Percentiles rank a stretch among this genome's conserved stretches.
Conservation (phyloP, 768 basidiomycete genomes). For the Pisolithus orientalis region DNA sequence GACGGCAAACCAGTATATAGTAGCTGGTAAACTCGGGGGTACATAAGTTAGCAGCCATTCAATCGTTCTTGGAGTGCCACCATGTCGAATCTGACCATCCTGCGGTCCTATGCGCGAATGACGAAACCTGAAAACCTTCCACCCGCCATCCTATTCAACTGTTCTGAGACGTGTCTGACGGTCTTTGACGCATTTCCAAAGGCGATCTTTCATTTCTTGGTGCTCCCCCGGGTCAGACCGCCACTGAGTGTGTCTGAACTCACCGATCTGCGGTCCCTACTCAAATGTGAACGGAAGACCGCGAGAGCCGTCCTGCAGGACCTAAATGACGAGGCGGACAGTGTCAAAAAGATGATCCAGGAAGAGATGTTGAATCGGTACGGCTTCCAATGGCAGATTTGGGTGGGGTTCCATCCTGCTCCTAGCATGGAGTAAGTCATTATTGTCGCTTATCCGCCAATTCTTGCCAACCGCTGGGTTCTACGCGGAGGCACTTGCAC, state of each 20-base stretch:
- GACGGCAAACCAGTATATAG: neutral
- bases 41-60: too few relatives aligned
- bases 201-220: conserved; percentile 81
- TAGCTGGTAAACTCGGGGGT: neutral
- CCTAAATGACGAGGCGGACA: conserved; percentile 51
- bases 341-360: conserved; percentile 54
- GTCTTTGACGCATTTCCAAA: conserved; percentile 78
- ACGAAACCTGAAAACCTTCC: conserved; percentile 49
- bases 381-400: conserved; percentile 71
- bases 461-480: neutral
- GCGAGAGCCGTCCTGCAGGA: conserved; percentile 49
- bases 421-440: conserved; percentile 78
- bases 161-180: conserved; percentile 50
- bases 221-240: conserved; percentile 57
- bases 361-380: conserved; percentile 75
- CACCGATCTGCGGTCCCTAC: conserved; percentile 48
- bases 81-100: conserved; percentile 42
- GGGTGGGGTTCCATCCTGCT: conserved; percentile 78
- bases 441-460: neutral
- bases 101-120: conserved; percentile 54
- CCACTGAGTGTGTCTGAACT: conserved; percentile 35
- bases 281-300: conserved; percentile 45
- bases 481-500: conserved; percentile 60
- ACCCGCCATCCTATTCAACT: conserved; percentile 51
- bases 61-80: neutral